Evolutionary conservation across 805 yeast species (phyloP).

Genomic region (Cyberlindnera xylosilytica): DNA sequence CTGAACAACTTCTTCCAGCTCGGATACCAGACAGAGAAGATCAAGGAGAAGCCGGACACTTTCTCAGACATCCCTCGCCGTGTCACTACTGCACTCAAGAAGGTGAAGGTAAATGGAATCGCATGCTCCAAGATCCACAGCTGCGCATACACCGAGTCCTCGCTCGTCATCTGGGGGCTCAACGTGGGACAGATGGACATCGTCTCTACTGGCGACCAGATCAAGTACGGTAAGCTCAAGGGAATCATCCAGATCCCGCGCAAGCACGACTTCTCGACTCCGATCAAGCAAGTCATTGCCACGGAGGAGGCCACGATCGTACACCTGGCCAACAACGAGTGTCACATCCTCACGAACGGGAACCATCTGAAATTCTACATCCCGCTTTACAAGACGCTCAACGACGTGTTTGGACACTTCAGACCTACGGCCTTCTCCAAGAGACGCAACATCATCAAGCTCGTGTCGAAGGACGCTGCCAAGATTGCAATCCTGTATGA

Average conservation of each 20-base stretch:
- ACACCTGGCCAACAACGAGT: constrained; percentile 51
- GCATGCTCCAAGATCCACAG: constrained; percentile 70
- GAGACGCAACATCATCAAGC: constrained; percentile 31
- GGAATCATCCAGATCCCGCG: constrained; percentile 42
- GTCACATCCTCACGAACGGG: constrained; percentile 58
- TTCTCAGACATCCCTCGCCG: constrained; percentile 29
- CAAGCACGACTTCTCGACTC: constrained; percentile 33
- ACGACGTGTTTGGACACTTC: constrained; percentile 49
- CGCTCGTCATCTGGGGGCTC: constrained; percentile 68
- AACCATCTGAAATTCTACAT: constrained; percentile 52
- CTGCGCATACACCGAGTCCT: constrained; percentile 48
- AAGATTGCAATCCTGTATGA: constrained; percentile 49
- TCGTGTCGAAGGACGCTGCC: constrained; percentile 38
- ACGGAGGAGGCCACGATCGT: constrained; percentile 71
- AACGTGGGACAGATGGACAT: constrained; percentile 82
- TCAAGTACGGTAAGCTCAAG: constrained; percentile 28
- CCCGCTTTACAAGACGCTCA: constrained; percentile 28
- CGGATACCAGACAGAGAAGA: constrained; percentile 44
- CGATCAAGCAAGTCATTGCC: constrained; percentile 55
- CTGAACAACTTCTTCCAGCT: constrained; percentile 63
- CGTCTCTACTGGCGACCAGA: constrained; percentile 30
- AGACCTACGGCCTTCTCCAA: constrained; percentile 49
- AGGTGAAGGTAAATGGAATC: constrained; percentile 24
- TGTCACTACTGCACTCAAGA: constrained; percentile 27
- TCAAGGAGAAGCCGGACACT: constrained; percentile 25